phyloP scores from a whole-genome alignment of 345 rosid genomes.

The Gossypium thurberi region DNA sequence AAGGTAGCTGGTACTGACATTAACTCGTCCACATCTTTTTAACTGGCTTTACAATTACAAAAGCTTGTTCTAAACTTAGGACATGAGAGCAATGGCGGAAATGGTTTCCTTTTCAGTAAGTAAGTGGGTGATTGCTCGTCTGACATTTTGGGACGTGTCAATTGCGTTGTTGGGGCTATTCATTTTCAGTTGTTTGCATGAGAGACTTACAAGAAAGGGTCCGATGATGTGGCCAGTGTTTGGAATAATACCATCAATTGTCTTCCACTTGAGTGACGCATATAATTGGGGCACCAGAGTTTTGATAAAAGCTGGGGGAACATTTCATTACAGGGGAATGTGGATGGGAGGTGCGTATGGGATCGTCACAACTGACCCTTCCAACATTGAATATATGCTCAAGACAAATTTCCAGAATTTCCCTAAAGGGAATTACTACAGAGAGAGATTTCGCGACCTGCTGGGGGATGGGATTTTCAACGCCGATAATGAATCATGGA shows the following conservation, averaged over 20 bases:
- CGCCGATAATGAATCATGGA: conserved; percentile 57
- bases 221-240: conserved; percentile 64
- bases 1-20: neutral
- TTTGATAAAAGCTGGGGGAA: conserved; percentile 40
- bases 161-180: conserved; percentile 43
- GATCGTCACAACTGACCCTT: conserved; percentile 46
- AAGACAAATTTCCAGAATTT: conserved; percentile 62
- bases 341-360: conserved; percentile 56
- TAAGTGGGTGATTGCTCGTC: conserved; percentile 19
- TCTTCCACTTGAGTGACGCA: conserved; percentile 23
- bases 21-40: neutral
- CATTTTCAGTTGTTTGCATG: conserved; percentile 38
- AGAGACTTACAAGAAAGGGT: conserved; percentile 45
- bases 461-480: conserved; percentile 73
- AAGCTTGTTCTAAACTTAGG: neutral
- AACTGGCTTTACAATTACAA: neutral
- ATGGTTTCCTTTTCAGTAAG: conserved; percentile 10
- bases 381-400: conserved; percentile 58
- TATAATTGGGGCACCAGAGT: conserved; percentile 37
- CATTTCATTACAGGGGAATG: conserved; percentile 42
- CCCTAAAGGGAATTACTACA: conserved; percentile 58
- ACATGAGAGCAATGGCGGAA: conserved; percentile 6
- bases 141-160: conserved; percentile 36
- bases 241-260: conserved; percentile 41
- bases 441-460: conserved; percentile 55